Evolutionary conservation across 192 early-diverging fungal genomes (phyloP).

Genomic region (Neocallimastix lanati): DNA sequence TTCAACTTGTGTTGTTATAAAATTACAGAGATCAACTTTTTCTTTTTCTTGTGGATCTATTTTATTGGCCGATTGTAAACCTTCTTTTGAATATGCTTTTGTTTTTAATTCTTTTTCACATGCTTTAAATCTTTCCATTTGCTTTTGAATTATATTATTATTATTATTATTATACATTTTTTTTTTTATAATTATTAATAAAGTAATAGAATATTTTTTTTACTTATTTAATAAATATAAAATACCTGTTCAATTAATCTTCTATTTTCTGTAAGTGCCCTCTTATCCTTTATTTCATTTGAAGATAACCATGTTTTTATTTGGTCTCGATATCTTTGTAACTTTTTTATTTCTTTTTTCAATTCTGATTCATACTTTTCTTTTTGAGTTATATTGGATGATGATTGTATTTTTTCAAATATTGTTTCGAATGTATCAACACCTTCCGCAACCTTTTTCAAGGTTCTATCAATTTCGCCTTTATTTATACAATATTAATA

Average conservation of each 20-base stretch:
- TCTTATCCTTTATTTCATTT: conserved; percentile 95
- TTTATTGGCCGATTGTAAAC: conserved; percentile 53
- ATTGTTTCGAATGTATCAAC: conserved; percentile 86
- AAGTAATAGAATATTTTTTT: too few species aligned
- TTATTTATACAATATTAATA: not conserved
- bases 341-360: conserved; percentile 99
- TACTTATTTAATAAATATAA: not conserved
- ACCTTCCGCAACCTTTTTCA: conserved; percentile 90
- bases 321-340: conserved; percentile 88
- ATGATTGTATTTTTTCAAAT: conserved; percentile 67
- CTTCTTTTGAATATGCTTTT: conserved; percentile 95
- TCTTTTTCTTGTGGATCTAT: conserved; percentile 89
- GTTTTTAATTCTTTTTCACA: conserved; percentile 97
- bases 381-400: conserved; percentile 72
- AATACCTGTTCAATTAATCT: conserved; percentile 74
- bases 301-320: conserved; percentile 92
- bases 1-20: conserved; percentile 70
- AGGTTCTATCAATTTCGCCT: conserved; percentile 90
- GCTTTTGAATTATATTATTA: conserved; percentile 27
- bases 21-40: conserved; percentile 67
- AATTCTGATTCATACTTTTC: conserved; percentile 91
- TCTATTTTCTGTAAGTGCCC: conserved; percentile 67
- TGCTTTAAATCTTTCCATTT: conserved; percentile 99
- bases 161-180: too few species aligned
- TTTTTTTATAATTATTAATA: too few species aligned